phyloP scores from a whole-genome alignment of 495 filamentous ascomycete species.

The Diplogelasinospora grovesii region DNA sequence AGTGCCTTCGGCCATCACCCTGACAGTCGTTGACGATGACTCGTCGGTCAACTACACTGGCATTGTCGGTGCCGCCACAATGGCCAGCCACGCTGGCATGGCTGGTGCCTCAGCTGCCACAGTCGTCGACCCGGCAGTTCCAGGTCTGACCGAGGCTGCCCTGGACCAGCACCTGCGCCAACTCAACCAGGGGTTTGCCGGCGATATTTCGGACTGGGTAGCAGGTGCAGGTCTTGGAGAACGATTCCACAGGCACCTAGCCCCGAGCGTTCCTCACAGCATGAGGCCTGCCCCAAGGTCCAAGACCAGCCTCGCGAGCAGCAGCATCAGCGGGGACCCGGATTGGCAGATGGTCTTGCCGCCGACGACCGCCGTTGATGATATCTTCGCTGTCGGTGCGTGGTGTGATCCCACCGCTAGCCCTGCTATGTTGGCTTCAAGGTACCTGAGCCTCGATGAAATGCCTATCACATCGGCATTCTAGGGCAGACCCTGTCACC shows the following conservation, averaged over 20 bases:
- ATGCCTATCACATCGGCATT: no score
- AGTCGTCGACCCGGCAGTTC: neutral
- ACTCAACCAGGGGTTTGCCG: neutral
- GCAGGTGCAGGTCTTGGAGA: conserved; percentile 4
- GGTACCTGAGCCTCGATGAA: neutral
- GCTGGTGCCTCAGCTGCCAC: no score
- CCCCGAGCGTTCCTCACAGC: neutral
- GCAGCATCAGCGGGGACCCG: neutral
- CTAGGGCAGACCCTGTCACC: no score
- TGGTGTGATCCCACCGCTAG: conserved; percentile 4
- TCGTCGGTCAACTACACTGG: no score
- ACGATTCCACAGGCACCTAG: neutral
- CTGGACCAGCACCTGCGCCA: conserved; percentile 1
- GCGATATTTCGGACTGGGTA: conserved; percentile 9
- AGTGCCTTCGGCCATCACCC: no score
- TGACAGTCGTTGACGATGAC: no score
- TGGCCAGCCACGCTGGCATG: no score
- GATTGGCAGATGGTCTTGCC: neutral
- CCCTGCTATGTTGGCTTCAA: neutral
- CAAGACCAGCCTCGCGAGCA: neutral
- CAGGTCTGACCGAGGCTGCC: conserved; percentile 2
- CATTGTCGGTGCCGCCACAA: no score
- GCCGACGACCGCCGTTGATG: neutral
- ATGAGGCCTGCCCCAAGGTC: neutral
- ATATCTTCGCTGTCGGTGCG: conserved; percentile 5